These are phyloP conservation scores for Phylloporus sp. DNA, from an alignment of 768 basidiomycete species.

Conservation along the genomic window DNA sequence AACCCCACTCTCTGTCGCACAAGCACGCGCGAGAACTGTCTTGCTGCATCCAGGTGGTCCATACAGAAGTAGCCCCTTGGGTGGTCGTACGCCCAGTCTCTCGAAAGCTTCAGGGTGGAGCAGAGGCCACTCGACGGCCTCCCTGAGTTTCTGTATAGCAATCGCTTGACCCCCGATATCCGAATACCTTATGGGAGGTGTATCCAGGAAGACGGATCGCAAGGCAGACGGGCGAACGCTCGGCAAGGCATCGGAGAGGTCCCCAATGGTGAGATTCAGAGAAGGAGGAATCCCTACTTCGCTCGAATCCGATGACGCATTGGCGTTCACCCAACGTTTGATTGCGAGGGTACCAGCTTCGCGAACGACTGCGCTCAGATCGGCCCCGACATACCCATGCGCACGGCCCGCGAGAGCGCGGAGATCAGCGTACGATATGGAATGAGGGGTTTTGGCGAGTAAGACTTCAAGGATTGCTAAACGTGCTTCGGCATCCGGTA, in stretches of 20 bases:
- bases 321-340: slow-evolving; percentile 62
- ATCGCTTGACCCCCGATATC: slow-evolving; percentile 86
- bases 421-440: slow-evolving; percentile 57
- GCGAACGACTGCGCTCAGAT: slow-evolving; percentile 86
- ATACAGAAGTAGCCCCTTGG: slow-evolving; percentile 86
- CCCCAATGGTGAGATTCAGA: slow-evolving; percentile 48
- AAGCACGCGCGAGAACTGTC: slow-evolving; percentile 86
- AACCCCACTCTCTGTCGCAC: slow-evolving; percentile 89
- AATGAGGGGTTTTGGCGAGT: slow-evolving; percentile 74
- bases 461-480: slow-evolving; percentile 83
- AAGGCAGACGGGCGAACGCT: slow-evolving; percentile 87
- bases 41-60: slow-evolving; percentile 98
- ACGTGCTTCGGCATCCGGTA: slow-evolving; percentile 84
- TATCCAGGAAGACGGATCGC: slow-evolving; percentile 88
- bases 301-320: slow-evolving; percentile 3
- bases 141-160: slow-evolving; percentile 81
- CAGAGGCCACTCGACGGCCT: slow-evolving; percentile 95
- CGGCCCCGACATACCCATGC: slow-evolving; percentile 97
- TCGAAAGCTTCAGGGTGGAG: slow-evolving; percentile 81
- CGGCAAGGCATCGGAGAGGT: slow-evolving; percentile 69
- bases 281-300: slow-evolving; percentile 10
- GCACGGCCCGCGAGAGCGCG: slow-evolving; percentile 66
- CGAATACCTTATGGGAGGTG: slow-evolving; percentile 72
- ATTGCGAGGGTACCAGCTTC: slow-evolving; percentile 91
- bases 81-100: slow-evolving; percentile 81